Evolutionary conservation across 805 yeast genomes (phyloP).

Genomic region (Suhomyces sp.): DNA sequence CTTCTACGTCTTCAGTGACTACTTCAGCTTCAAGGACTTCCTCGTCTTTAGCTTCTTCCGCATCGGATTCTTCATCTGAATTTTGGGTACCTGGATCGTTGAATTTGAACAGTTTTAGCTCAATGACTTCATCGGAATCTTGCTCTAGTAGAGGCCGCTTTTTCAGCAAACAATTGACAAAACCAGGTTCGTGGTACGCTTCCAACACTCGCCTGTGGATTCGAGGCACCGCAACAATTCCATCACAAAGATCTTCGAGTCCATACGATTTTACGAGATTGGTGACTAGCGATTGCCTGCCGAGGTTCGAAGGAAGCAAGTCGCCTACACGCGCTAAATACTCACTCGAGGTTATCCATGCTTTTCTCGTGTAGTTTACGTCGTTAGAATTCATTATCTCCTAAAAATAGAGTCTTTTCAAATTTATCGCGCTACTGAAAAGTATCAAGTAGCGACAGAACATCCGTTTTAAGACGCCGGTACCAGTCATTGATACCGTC

Average conservation of each 20-base stretch:
- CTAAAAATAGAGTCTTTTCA: not conserved
- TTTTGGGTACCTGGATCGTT: not conserved
- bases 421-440: not conserved
- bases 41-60: not conserved
- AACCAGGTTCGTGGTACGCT: slow-evolving; percentile 49
- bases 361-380: slow-evolving; percentile 10
- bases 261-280: slow-evolving; percentile 42
- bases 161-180: slow-evolving; percentile 38
- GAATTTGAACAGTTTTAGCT: not conserved
- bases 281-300: slow-evolving; percentile 46
- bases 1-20: not conserved
- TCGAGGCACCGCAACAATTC: slow-evolving; percentile 17
- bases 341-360: slow-evolving; percentile 20
- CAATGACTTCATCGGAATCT: not conserved
- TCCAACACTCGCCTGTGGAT: slow-evolving; percentile 39
- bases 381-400: not conserved
- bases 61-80: not conserved
- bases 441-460: slow-evolving; percentile 5
- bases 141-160: slow-evolving; percentile 14
- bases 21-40: not conserved
- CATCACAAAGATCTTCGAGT: slow-evolving; percentile 25
- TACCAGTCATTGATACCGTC: slow-evolving; percentile 23
- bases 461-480: not conserved
- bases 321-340: slow-evolving; percentile 29
- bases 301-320: slow-evolving; percentile 51